A percentile compares a stretch with the other conserved stretches of the same genome.
phyloP scores from a whole-genome alignment of 164 flowering plant species.

The Brasenia schreberi region DNA sequence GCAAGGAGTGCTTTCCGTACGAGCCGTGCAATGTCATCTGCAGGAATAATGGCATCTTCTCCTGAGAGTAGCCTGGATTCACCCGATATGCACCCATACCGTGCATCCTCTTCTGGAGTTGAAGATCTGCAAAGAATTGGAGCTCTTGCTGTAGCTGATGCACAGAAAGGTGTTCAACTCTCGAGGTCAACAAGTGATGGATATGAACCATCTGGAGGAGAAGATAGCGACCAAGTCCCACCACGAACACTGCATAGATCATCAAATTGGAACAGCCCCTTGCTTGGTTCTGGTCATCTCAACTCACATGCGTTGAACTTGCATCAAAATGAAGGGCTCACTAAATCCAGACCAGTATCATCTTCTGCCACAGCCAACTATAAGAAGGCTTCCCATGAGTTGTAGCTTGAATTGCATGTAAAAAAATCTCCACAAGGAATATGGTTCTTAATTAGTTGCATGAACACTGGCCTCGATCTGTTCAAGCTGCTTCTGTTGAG shows the following conservation, averaged over 20 bases:
- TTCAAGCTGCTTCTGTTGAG: neutral
- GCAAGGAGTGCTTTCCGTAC: constrained; percentile 74
- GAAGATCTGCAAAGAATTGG: constrained; percentile 50
- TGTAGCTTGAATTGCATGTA: neutral
- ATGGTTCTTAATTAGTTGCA: neutral
- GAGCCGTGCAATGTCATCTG: constrained; percentile 51
- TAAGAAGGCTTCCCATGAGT: neutral
- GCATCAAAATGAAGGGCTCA: neutral
- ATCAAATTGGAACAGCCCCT: constrained; percentile 50
- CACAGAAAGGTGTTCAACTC: constrained; percentile 35
- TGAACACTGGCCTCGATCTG: neutral
- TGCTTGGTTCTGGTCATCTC: constrained; percentile 23
- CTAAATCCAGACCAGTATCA: constrained; percentile 21
- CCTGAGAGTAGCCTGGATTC: constrained; percentile 92
- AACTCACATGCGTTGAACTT: neutral
- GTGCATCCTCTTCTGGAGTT: constrained; percentile 68
- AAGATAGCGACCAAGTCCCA: constrained; percentile 83
- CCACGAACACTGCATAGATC: constrained; percentile 33
- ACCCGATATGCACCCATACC: constrained; percentile 72
- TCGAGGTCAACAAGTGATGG: constrained; percentile 93
- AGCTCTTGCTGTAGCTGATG: constrained; percentile 18
- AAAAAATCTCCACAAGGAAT: neutral
- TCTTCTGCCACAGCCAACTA: constrained; percentile 6
- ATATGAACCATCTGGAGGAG: constrained; percentile 82
- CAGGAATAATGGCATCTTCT: constrained; percentile 44